Base-by-base conservation (phyloP, 116 monocot genomes). In the Iris pallida region DNA sequence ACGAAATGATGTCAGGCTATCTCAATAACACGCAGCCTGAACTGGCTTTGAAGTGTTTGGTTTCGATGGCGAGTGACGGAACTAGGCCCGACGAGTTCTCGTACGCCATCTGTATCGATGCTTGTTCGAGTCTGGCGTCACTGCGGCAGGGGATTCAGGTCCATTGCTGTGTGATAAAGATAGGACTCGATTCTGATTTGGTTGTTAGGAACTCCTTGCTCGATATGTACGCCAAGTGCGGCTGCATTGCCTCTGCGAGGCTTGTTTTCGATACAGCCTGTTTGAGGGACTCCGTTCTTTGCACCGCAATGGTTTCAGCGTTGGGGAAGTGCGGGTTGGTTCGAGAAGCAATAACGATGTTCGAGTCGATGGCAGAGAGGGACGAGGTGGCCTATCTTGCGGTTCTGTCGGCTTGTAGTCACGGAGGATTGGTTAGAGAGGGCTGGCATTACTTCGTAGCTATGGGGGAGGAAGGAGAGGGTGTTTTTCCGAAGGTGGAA, bases 191-290 rank as follows among this genome's bases (percentile, higher is more conserved):
- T 16, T 53, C 66, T 7, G 72, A 83, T 47, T 43, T 79, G 9
- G 60, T 79, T 20, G 66, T 75, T 30, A 71, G 79, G 52, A 92
- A 89, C 57, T 74, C 86, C 4, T 66, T 92, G 59, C 63, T 92
- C 15, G 86, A 92, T 43, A 88, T 92, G 86, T 88, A 92, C 55
- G 66, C 76, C 13, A 86, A 78, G 51, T 86, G 92, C 55, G 89
- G 92, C 4, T 59, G 70, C 59, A 14, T 70, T 59, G 48, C 6
- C 59, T 70, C 59, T 14, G 70, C 70, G 7, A 58, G 47, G 47
- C 70, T 70, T 59, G 70, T 70, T 14, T 70, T 70, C 18, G 46
- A 19, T 18, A 6, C 12, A 57, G 42, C 12, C 68, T n/a, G 77
- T 86, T 59, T 76, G 72, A 15, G 89, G 68, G 16, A 56, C 75